These are phyloP conservation scores for Hippophae tibetana DNA, from an alignment of 306 rosid species.

Conservation along the genomic window DNA sequence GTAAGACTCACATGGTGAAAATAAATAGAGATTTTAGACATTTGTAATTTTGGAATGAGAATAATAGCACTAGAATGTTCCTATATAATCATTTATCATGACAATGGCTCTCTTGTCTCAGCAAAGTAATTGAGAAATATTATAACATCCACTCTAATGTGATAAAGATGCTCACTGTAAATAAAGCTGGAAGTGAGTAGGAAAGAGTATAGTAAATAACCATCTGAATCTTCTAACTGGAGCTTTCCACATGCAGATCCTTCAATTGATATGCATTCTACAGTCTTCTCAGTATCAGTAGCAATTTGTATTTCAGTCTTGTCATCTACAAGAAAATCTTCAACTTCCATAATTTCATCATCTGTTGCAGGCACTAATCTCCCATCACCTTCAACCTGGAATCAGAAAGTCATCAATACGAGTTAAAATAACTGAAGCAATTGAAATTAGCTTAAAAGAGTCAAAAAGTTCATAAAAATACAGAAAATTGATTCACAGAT, in stretches of 20 bases:
- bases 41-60: background rate
- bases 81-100: background rate
- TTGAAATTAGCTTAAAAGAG: too few species aligned
- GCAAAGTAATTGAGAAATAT: constrained; percentile 6
- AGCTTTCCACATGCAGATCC: constrained; percentile 53
- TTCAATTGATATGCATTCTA: constrained; percentile 49
- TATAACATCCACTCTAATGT: constrained; percentile 5
- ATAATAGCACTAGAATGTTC: background rate
- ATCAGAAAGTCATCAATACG: constrained; percentile 18
- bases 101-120: background rate
- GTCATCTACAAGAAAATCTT: constrained; percentile 69
- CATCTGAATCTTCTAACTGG: constrained; percentile 65
- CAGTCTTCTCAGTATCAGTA: constrained; percentile 41
- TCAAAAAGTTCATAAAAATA: too few species aligned
- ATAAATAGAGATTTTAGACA: too few species aligned
- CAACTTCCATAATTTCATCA: constrained; percentile 90
- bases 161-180: background rate
- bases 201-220: constrained; percentile 30
- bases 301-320: constrained; percentile 53
- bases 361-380: constrained; percentile 96
- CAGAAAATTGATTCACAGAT: too few species aligned
- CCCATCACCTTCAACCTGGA: constrained; percentile 95
- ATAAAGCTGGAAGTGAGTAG: constrained; percentile 6
- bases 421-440: too few species aligned
- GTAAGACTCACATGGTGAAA: too few species aligned